Percentiles rank a stretch among this genome's conserved stretches.
These are phyloP conservation scores for Hypomyces perniciosus DNA, from an alignment of 2,329 filamentous ascomycete genomes.

Conservation along the genomic window DNA sequence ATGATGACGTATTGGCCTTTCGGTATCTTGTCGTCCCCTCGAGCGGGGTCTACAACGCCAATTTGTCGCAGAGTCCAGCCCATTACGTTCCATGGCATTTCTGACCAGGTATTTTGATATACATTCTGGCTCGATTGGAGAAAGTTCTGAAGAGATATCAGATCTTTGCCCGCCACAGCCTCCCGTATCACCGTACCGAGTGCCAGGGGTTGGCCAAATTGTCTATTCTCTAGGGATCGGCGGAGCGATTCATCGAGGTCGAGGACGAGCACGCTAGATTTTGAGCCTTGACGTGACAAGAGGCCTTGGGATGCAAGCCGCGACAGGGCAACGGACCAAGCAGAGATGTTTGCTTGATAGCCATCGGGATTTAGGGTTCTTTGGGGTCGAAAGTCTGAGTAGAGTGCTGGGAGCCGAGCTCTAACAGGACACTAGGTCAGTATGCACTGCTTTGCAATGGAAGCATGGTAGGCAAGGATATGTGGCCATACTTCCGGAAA, in stretches of 20 bases:
- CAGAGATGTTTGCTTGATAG: constrained; percentile 70
- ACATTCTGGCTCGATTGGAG: constrained; percentile 60
- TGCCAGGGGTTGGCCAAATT: constrained; percentile 76
- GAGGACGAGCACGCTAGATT: constrained; percentile 46
- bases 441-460: neutral
- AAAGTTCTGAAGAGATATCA: constrained; percentile 69
- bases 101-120: constrained; percentile 63
- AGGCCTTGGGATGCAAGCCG: constrained; percentile 59
- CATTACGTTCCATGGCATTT: constrained; percentile 60
- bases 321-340: constrained; percentile 73
- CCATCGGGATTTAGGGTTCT: constrained; percentile 76
- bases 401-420: constrained; percentile 75
- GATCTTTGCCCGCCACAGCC: constrained; percentile 59
- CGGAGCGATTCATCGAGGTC: constrained; percentile 58
- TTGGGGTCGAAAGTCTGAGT: constrained; percentile 77
- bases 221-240: constrained; percentile 64
- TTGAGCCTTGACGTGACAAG: constrained; percentile 35
- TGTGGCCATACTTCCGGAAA: constrained; percentile 47
- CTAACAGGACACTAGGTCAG: constrained; percentile 32
- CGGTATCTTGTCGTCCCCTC: constrained; percentile 50
- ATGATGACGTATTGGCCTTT: constrained; percentile 61
- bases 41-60: constrained; percentile 49
- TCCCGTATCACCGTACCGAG: constrained; percentile 74
- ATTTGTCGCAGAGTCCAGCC: constrained; percentile 70
- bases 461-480: neutral